Conservation (phyloP, 345 rosid species). For the Moringa oleifera region DNA sequence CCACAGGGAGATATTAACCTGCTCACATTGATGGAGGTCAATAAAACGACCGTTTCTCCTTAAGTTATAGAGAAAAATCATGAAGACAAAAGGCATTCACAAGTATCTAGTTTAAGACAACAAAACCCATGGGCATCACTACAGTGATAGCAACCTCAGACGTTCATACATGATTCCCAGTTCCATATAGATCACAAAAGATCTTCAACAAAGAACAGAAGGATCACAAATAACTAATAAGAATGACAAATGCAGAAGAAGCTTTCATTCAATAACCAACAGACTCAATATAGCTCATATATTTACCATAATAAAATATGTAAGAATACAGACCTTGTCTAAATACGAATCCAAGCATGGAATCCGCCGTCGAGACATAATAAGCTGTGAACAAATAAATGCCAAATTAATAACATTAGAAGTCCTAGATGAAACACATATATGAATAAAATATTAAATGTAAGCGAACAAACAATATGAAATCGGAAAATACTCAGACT, state of each 20-base stretch:
- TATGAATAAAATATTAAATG: constrained; percentile 2
- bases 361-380: constrained; percentile 87
- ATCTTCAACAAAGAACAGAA: background rate
- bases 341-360: constrained; percentile 97
- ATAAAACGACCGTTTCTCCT: background rate
- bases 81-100: background rate
- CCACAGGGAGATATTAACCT: constrained; percentile 76
- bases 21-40: background rate
- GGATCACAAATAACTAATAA: too few species aligned
- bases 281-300: background rate
- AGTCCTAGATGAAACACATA: constrained; percentile 1
- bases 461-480: too few species aligned
- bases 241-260: background rate
- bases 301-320: constrained; percentile 8
- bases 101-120: background rate
- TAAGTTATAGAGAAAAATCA: background rate
- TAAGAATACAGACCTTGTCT: constrained; percentile 65
- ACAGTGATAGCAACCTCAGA: background rate
- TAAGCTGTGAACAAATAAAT: constrained; percentile 45
- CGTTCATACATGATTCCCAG: background rate
- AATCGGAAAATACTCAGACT: too few species aligned
- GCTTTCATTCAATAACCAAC: background rate
- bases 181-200: background rate
- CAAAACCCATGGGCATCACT: background rate
- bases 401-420: constrained; percentile 1